These are phyloP conservation scores for Ceriops tagal DNA, from an alignment of 345 rosid species.

Conservation along the genomic window DNA sequence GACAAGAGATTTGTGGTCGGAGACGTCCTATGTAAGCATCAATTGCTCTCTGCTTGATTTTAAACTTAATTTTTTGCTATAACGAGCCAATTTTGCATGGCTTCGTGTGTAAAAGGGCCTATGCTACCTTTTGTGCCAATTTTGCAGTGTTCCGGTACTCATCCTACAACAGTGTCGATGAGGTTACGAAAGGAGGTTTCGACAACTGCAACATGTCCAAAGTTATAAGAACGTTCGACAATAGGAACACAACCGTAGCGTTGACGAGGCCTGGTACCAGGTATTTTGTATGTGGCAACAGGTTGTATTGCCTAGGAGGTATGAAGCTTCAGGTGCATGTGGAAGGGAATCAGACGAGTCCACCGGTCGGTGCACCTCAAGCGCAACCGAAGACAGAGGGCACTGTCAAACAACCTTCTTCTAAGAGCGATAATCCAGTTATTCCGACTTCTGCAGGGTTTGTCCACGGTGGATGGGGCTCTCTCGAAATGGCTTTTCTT, in stretches of 20 bases:
- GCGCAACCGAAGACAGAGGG: slow-evolving; percentile 30
- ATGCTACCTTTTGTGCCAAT: neutral
- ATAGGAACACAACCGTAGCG: slow-evolving; percentile 75
- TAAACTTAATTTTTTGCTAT: too few relatives aligned
- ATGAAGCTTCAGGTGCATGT: slow-evolving; percentile 67
- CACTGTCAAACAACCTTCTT: slow-evolving; percentile 16
- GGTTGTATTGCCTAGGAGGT: slow-evolving; percentile 75
- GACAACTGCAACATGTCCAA: slow-evolving; percentile 56
- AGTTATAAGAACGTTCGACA: slow-evolving; percentile 44
- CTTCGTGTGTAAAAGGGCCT: too few relatives aligned
- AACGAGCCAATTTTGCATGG: too few relatives aligned
- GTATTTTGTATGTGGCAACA: slow-evolving; percentile 63
- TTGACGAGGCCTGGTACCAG: slow-evolving; percentile 49
- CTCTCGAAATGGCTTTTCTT: slow-evolving; percentile 19
- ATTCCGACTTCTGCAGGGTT: slow-evolving; percentile 40
- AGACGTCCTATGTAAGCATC: slow-evolving; percentile 57
- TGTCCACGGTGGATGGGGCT: slow-evolving; percentile 12
- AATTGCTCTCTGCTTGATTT: neutral
- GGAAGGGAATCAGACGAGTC: slow-evolving; percentile 33
- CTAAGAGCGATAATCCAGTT: slow-evolving; percentile 48
- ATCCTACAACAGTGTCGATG: slow-evolving; percentile 51
- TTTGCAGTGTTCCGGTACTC: slow-evolving; percentile 66
- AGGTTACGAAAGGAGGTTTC: slow-evolving; percentile 48
- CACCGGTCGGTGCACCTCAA: slow-evolving; percentile 50
- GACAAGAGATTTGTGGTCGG: slow-evolving; percentile 72